Evolutionary conservation across 1,284 basidiomycete species (phyloP).

Genomic region (Porphyrellus sp.): DNA sequence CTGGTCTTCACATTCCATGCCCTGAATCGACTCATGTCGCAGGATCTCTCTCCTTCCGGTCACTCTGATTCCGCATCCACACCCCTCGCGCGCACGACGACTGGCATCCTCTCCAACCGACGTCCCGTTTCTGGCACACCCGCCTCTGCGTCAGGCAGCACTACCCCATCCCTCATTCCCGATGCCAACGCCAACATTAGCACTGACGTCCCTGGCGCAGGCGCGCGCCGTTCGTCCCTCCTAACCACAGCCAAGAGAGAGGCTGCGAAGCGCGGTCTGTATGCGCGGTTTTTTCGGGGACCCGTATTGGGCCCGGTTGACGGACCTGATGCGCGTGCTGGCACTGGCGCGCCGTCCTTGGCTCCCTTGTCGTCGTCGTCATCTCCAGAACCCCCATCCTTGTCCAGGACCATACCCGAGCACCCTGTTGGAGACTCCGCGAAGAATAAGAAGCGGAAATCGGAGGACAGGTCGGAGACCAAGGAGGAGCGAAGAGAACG

Average conservation of each 20-base stretch:
- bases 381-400: not conserved
- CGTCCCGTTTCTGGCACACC: constrained; percentile 54
- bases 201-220: not conserved
- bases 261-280: constrained; percentile 70
- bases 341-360: not conserved
- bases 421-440: not conserved
- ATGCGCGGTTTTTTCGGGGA: constrained; percentile 79
- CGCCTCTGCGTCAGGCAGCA: constrained; percentile 51
- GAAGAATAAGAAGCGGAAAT: constrained; percentile 14
- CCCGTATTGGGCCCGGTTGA: constrained; percentile 53
- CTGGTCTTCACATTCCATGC: not conserved
- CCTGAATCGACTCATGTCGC: not conserved
- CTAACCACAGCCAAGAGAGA: constrained; percentile 72
- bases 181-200: constrained; percentile 12
- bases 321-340: not conserved
- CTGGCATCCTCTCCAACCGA: constrained; percentile 74
- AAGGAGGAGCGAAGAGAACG: constrained; percentile 28
- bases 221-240: constrained; percentile 45
- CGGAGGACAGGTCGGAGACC: constrained; percentile 6
- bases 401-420: not conserved
- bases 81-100: constrained; percentile 57
- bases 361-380: not conserved
- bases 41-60: constrained; percentile 13
- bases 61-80: constrained; percentile 10
- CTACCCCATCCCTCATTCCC: constrained; percentile 41